Percentiles rank a stretch among this genome's conserved stretches.
phyloP scores from a whole-genome alignment of 2,329 filamentous ascomycete species.

The Aspergillus tamarii region DNA sequence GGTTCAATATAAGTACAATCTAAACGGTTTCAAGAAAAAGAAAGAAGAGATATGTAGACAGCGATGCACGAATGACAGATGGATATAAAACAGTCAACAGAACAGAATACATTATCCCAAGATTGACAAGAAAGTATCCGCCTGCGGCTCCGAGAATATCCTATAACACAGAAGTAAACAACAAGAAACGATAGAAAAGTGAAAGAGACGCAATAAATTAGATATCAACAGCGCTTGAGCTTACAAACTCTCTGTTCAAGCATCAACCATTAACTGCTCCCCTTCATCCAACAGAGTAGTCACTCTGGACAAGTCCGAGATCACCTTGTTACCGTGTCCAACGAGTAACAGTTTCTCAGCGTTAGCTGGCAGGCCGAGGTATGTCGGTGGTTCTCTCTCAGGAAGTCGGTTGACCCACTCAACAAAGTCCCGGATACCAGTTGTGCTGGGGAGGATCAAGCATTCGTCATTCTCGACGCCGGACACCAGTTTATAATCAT shows the following conservation, averaged over 20 bases:
- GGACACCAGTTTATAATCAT: slow-evolving; percentile 85
- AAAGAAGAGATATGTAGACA: not conserved
- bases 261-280: slow-evolving; percentile 82
- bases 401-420: slow-evolving; percentile 89
- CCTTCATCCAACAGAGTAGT: slow-evolving; percentile 89
- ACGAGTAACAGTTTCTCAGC: slow-evolving; percentile 94
- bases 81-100: not conserved
- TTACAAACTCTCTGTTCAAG: slow-evolving; percentile 24
- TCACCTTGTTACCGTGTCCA: slow-evolving; percentile 81
- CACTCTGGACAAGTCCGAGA: slow-evolving; percentile 81
- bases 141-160: slow-evolving; percentile 5
- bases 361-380: slow-evolving; percentile 89
- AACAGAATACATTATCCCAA: slow-evolving; percentile 11
- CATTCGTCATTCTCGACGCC: slow-evolving; percentile 61
- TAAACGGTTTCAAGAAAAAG: not conserved
- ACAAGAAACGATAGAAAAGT: slow-evolving; percentile 17
- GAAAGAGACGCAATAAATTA: slow-evolving; percentile 7
- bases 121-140: slow-evolving; percentile 10
- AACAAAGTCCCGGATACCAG: slow-evolving; percentile 82
- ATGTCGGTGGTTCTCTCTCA: slow-evolving; percentile 94
- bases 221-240: slow-evolving; percentile 9
- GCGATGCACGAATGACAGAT: not conserved
- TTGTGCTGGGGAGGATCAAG: slow-evolving; percentile 77
- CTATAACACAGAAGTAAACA: slow-evolving; percentile 10
- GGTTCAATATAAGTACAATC: not conserved